These are phyloP conservation scores for Geranium rotundifolium DNA, from an alignment of 345 rosid genomes.

Conservation along the genomic window DNA sequence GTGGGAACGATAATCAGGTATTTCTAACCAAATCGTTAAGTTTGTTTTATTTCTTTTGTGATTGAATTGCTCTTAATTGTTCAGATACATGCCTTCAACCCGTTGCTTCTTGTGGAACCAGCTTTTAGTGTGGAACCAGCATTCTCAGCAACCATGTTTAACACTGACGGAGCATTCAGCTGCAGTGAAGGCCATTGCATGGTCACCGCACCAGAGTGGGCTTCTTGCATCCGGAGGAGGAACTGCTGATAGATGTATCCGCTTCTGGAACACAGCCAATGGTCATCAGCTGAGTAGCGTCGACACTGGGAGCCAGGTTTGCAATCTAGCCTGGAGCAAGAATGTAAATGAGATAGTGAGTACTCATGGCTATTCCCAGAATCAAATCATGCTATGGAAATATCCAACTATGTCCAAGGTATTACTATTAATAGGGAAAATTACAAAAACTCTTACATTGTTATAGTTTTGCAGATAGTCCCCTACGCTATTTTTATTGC, in stretches of 20 bases:
- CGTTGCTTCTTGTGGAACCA: slow-evolving; percentile 12
- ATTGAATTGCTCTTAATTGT: too few species aligned
- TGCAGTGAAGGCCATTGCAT: slow-evolving; percentile 91
- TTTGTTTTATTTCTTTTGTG: too few species aligned
- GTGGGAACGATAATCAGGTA: slow-evolving; percentile 98
- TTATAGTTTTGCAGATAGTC: too few species aligned
- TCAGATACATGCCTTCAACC: too few species aligned
- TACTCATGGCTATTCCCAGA: slow-evolving; percentile 95
- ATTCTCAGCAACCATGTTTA: slow-evolving; percentile 66
- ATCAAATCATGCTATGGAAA: slow-evolving; percentile 97
- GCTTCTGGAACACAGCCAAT: slow-evolving; percentile 87
- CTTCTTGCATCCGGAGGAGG: slow-evolving; percentile 99
- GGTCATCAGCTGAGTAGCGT: slow-evolving; percentile 77
- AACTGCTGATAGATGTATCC: slow-evolving; percentile 90
- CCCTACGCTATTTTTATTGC: too few species aligned
- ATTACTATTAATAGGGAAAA: too few species aligned
- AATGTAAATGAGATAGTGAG: slow-evolving; percentile 93
- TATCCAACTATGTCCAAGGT: slow-evolving; percentile 93
- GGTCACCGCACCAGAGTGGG: slow-evolving; percentile 95
- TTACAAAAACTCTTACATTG: too few species aligned
- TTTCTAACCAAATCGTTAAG: too few species aligned
- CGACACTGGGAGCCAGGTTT: slow-evolving; percentile 98
- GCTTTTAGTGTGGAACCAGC: slow-evolving; percentile 95
- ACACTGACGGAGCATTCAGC: slow-evolving; percentile 93
- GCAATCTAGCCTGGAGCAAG: slow-evolving; percentile 97